Base-by-base conservation (phyloP, 192 early-diverging fungal species). In the Gigaspora rosea region DNA sequence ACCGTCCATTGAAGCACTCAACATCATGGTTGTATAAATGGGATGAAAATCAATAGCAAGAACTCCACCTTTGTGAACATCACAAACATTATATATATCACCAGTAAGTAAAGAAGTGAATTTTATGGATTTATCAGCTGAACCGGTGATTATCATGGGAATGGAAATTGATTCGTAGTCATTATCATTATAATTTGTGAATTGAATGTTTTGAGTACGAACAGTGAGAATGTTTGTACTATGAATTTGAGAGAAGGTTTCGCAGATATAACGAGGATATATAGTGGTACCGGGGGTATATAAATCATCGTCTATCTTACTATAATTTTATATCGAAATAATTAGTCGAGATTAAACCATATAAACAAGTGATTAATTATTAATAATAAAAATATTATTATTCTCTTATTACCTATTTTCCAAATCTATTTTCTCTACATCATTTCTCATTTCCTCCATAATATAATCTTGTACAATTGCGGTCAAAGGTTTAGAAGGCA, bases 31-130 rank as follows among this genome's bases (percentile, higher is more conserved):
- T 54, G 81, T 77, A 69, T 79, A 76, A 54, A 52, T 61, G n/a
- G 90, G 92, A 79, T 92, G 90, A 61, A 90, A 86, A 62, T 90
- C 89, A 46, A 91, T 81, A 32, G 86, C 84, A 18, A 94, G 84
- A 11, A 88, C 83, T 20, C 89, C 87, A 6, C 88, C 90, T 20
- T 86, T 80, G 62, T 90, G 90, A 73, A 87, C 81, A 11, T 84
- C 76, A 15, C 86, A 79, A 48, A 80, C 80, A 56, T 75, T 76
- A 72, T 82, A 82, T 18, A 80, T 80, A 16, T 77, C 51, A 33
- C 81, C 80, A 1, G 78, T 82, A 35, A 83, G 71, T 27, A 84
- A 70, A 50, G 86, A 76, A 1, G 87, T 81, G 20, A 92, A 73
- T 27, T 85, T 84, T 15, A 92, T 83, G 15, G 88, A 86, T 76